Evolutionary conservation across 257 asterid species (phyloP).

Genomic region (Solanum pinnatisectum): DNA sequence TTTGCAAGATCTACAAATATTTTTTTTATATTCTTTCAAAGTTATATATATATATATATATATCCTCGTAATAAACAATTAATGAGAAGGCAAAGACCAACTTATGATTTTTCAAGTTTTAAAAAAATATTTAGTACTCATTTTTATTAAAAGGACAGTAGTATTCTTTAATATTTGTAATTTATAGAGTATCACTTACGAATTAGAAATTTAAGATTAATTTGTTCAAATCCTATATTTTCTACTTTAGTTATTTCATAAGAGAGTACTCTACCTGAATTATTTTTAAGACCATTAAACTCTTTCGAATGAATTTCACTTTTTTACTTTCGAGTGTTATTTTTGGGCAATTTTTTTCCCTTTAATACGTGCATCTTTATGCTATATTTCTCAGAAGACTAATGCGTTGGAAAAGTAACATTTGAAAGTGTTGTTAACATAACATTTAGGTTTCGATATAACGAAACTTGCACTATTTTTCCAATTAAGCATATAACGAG

Average conservation of each 20-base stretch:
- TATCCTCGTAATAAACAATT: not conserved
- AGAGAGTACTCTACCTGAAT: too few relatives aligned
- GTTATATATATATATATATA: not conserved
- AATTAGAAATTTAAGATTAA: not conserved
- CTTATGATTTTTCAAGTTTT: too few relatives aligned
- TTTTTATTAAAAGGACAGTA: not conserved
- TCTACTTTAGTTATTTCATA: too few relatives aligned
- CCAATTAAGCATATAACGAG: not conserved
- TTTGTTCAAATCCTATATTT: too few relatives aligned
- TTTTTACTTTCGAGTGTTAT: not conserved
- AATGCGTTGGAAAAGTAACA: not conserved
- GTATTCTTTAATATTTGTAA: not conserved
- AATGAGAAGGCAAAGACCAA: not conserved
- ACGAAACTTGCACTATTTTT: not conserved
- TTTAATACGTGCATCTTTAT: not conserved
- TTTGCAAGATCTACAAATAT: not conserved
- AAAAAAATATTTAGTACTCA: too few relatives aligned
- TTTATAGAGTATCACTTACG: not conserved
- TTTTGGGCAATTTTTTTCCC: accelerated
- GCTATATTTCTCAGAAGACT: not conserved
- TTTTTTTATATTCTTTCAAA: not conserved
- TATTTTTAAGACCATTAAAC: not conserved
- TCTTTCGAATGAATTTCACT: not conserved
- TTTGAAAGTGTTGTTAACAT: not conserved
- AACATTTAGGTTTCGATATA: not conserved